phyloP scores from a whole-genome alignment of 768 basidiomycete species.

The Suillus subaureus region DNA sequence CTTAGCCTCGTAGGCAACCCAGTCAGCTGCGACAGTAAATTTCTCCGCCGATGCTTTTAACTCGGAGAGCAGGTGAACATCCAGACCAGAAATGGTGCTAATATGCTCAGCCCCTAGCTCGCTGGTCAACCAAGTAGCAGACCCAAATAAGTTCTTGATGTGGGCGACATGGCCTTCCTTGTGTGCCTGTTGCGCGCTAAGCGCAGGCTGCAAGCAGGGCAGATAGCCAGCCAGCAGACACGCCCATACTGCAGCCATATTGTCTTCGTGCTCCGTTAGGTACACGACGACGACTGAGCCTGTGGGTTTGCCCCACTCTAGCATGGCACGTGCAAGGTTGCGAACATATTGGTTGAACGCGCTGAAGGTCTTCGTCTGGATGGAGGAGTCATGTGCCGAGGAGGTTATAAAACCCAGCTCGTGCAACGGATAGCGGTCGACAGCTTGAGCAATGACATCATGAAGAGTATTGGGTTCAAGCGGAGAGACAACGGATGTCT shows the following conservation, averaged over 20 bases:
- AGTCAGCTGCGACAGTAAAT: constrained; percentile 13
- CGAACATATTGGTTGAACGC: constrained; percentile 20
- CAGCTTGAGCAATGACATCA: constrained; percentile 26
- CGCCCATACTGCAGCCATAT: constrained; percentile 35
- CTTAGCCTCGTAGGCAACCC: constrained; percentile 19
- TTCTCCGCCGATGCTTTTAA: constrained; percentile 17
- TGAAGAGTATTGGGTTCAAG: constrained; percentile 19
- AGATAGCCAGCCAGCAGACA: constrained; percentile 33
- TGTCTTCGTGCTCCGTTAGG: constrained; percentile 35
- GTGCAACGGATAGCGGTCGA: constrained; percentile 22
- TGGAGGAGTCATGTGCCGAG: constrained; percentile 32
- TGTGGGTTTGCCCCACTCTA: constrained; percentile 25
- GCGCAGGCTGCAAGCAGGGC: constrained; percentile 34
- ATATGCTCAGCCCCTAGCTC: constrained; percentile 29
- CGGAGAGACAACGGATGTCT: constrained; percentile 1
- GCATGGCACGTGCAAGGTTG: constrained; percentile 25
- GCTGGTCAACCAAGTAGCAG: constrained; percentile 33
- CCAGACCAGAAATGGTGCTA: constrained; percentile 23
- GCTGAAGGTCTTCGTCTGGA: constrained; percentile 26
- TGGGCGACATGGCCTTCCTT: constrained; percentile 32
- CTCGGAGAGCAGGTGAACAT: constrained; percentile 27
- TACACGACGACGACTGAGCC: constrained; percentile 31
- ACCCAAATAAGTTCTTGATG: constrained; percentile 32
- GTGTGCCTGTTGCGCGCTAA: constrained; percentile 35
- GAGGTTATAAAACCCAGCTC: constrained; percentile 31